These are phyloP conservation scores for Pisolithus marmoratus DNA, from an alignment of 768 basidiomycete species.

Conservation along the genomic window DNA sequence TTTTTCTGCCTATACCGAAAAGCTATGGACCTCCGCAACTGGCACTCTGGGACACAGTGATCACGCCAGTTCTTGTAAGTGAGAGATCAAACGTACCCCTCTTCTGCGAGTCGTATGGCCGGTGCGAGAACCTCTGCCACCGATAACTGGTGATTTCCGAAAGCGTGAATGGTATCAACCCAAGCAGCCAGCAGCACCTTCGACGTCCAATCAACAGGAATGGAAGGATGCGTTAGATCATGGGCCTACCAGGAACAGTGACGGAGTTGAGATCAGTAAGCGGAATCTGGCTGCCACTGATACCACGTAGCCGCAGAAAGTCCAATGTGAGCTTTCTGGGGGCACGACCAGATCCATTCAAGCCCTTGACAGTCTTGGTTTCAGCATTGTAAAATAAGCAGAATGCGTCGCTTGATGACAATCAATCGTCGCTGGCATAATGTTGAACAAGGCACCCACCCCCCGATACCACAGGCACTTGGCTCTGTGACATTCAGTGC, in stretches of 20 bases:
- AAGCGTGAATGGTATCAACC: conserved; percentile 79
- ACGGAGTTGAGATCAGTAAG: conserved; percentile 81
- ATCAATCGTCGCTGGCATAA: conserved; percentile 7
- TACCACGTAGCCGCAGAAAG: conserved; percentile 61
- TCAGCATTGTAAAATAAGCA: conserved; percentile 89
- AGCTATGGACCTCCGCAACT: conserved; percentile 76
- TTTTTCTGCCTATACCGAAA: conserved; percentile 35
- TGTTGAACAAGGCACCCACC: conserved; percentile 39
- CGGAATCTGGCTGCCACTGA: conserved; percentile 67
- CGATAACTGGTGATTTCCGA: conserved; percentile 66
- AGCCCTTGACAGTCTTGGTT: conserved; percentile 73
- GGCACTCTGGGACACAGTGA: conserved; percentile 52
- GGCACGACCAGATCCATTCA: conserved; percentile 90
- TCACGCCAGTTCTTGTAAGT: not conserved
- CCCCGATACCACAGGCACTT: conserved; percentile 87
- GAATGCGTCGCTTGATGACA: conserved; percentile 66
- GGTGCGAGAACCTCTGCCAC: conserved; percentile 76
- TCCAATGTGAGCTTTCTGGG: conserved; percentile 77
- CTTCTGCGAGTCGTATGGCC: conserved; percentile 87
- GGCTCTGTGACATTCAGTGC: conserved; percentile 92
- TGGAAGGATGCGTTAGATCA: not conserved
- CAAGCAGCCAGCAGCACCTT: conserved; percentile 93
- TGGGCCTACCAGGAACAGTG: conserved; percentile 65
- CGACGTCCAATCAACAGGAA: conserved; percentile 12
- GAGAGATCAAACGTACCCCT: conserved; percentile 53